A percentile compares a stretch with the other conserved stretches of the same genome.
These are phyloP conservation scores for Diutina neorugosa DNA, from an alignment of 1,139 yeast genomes.

Conservation along the genomic window DNA sequence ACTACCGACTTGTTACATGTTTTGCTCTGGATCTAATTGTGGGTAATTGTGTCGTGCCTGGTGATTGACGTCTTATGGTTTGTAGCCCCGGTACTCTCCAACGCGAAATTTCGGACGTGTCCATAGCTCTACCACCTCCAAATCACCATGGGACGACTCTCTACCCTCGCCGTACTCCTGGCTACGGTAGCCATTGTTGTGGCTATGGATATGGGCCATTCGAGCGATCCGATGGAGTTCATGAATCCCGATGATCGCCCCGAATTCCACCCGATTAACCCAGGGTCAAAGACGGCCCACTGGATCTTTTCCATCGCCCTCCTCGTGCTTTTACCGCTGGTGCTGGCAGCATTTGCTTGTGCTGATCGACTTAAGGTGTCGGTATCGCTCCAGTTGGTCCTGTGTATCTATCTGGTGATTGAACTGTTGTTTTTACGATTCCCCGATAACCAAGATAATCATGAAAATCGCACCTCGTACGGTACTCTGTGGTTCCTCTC, in stretches of 20 bases:
- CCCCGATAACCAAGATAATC: slow-evolving; percentile 46
- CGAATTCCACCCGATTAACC: slow-evolving; percentile 34
- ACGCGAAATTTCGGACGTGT: slow-evolving; percentile 1
- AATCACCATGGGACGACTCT: background rate
- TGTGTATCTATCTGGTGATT: slow-evolving; percentile 37
- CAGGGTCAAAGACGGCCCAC: slow-evolving; percentile 47
- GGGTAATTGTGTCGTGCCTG: too few relatives aligned
- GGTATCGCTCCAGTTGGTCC: slow-evolving; percentile 25
- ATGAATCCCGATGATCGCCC: slow-evolving; percentile 3
- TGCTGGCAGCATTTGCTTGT: slow-evolving; percentile 40
- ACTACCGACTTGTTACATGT: too few relatives aligned
- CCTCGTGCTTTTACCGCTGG: slow-evolving; percentile 41
- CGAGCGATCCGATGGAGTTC: slow-evolving; percentile 13
- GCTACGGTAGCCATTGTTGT: background rate
- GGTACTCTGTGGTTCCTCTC: slow-evolving; percentile 56
- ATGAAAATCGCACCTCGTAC: slow-evolving; percentile 53
- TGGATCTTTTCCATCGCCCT: slow-evolving; percentile 42
- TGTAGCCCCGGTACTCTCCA: too few relatives aligned
- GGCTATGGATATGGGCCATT: slow-evolving; percentile 18
- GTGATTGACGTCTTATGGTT: too few relatives aligned
- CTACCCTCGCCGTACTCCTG: background rate
- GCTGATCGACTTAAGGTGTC: slow-evolving; percentile 27
- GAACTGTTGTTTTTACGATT: slow-evolving; percentile 48
- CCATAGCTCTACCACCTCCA: background rate
- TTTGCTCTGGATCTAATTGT: too few relatives aligned